These are phyloP conservation scores for Suillus lakei DNA, from an alignment of 768 basidiomycete genomes.

Conservation along the genomic window DNA sequence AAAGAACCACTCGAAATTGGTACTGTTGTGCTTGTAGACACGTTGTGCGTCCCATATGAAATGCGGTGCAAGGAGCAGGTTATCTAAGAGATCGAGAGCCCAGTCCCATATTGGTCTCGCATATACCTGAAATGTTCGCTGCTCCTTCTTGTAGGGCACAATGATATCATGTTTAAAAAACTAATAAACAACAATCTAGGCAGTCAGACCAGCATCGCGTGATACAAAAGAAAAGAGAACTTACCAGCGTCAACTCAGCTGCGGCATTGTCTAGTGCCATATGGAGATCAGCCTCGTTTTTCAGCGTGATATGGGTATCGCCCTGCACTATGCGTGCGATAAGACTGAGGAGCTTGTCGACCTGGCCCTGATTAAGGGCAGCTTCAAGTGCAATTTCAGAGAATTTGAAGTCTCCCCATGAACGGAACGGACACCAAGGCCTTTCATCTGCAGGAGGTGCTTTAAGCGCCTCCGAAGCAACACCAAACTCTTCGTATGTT, in stretches of 20 bases:
- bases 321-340: slow-evolving; percentile 15
- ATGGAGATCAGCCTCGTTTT: slow-evolving; percentile 11
- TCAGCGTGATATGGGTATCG: slow-evolving; percentile 18
- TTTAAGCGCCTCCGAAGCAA: neutral
- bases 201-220: neutral
- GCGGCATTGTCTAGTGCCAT: neutral
- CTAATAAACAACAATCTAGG: neutral
- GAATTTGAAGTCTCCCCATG: neutral
- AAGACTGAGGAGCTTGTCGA: slow-evolving; percentile 11
- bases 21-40: no score
- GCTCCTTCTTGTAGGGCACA: neutral
- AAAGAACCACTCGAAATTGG: slow-evolving; percentile 7
- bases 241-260: neutral
- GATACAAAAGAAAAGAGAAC: neutral
- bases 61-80: no score
- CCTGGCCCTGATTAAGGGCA: neutral
- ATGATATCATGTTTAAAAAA: neutral
- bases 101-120: neutral
- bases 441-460: slow-evolving; percentile 12
- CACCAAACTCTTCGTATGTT: slow-evolving; percentile 21
- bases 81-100: no score
- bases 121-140: neutral
- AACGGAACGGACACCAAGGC: slow-evolving; percentile 12
- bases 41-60: no score
- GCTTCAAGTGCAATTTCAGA: neutral